Base-by-base conservation (phyloP, 73 alveolate genomes). In the Symbiodinium pilosum region DNA sequence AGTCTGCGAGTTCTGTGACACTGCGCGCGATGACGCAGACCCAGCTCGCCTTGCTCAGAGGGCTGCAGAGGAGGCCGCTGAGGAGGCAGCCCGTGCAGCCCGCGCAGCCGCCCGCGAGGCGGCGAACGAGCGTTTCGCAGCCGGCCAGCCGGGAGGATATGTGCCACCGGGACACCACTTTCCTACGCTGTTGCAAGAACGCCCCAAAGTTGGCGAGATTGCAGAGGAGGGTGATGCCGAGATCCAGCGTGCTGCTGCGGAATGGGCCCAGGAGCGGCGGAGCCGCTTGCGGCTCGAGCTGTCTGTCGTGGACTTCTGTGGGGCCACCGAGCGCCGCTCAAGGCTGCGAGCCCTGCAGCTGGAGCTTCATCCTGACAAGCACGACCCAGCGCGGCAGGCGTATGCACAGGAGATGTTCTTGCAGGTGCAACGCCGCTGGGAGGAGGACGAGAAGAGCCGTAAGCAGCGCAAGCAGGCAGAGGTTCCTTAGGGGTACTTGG, bases 281-380 rank as follows among this genome's bases (percentile, higher is more conserved):
- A 8, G 85, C 85, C 85, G 85, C 28, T 30, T 36, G 44, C 12
- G 9, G 68, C 69, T 40, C 52, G 85, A 88, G 87, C 47, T 88
- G 75, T 84, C 87, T 1, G 32, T 38, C 47, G 73, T 88, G 43
- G 95, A 88, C 87, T 59, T 26, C 56, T 88, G 68, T 2, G 95
- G 69, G 36, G 51, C 87, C 18, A 51, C 43, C 47, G 75, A 59
- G 71, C 71, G 95, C 39, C 95, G 95, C 30, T 8, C 73, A 9
- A 52, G 95, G 43, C 32, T 88, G 87, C n/a, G 95, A 71, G 95
- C 95, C 73, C 43, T 88, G 73, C 95, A 88, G 44, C 83, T 88
- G 87, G 95, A 88, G 86, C 71, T 88, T 34, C 95, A 88, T 24
- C 95, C 95, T 41, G 95, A 88, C 73, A 88, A 88, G 69, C 95